Conservation (phyloP, 805 yeast genomes). For the Metschnikowia dekortorum region DNA sequence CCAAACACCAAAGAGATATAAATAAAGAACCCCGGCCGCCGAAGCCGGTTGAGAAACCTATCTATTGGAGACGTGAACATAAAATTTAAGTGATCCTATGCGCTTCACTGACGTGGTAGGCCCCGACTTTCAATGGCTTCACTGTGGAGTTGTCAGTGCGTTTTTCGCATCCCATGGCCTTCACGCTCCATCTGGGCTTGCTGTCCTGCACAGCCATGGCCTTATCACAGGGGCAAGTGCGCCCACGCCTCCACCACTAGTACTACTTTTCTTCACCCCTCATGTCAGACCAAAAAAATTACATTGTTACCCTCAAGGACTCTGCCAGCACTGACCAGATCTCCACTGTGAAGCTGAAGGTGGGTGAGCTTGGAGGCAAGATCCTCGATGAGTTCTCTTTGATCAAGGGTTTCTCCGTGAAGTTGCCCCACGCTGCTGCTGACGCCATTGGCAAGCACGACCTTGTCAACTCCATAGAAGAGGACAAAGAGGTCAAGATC, state of each 20-base stretch:
- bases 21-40: constrained; percentile 33
- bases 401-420: constrained; percentile 63
- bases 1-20: constrained; percentile 30
- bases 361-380: constrained; percentile 53
- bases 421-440: constrained; percentile 53
- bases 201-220: constrained; percentile 10
- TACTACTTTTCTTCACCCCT: constrained; percentile 3
- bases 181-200: neutral
- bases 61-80: constrained; percentile 27
- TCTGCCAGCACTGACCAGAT: constrained; percentile 37
- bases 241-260: constrained; percentile 1
- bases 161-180: neutral
- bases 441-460: constrained; percentile 44
- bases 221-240: constrained; percentile 2
- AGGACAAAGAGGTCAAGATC: constrained; percentile 60
- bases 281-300: constrained; percentile 31
- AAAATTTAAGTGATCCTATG: neutral
- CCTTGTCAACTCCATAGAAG: constrained; percentile 58
- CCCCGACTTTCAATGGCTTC: neutral
- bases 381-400: constrained; percentile 57
- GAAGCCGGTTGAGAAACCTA: constrained; percentile 24
- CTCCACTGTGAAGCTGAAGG: constrained; percentile 42
- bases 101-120: neutral
- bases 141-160: neutral
- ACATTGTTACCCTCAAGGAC: constrained; percentile 47